Conservation (phyloP, 371 early-diverging fungal genomes). For the Mucor sp. region DNA sequence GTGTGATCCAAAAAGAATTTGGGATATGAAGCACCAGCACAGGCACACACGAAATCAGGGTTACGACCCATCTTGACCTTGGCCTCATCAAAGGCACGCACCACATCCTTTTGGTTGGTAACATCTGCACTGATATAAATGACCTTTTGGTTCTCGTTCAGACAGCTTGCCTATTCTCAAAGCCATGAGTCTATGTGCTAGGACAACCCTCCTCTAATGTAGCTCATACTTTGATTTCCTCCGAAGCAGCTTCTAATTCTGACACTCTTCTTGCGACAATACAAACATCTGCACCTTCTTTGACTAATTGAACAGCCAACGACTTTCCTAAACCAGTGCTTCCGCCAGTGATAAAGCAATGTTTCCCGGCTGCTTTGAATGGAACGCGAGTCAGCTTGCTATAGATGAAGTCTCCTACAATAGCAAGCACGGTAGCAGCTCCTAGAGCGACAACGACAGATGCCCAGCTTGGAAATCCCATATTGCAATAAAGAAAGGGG, state of each 20-base stretch:
- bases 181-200: background rate
- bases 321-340: constrained; percentile 91
- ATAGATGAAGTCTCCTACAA: constrained; percentile 28
- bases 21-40: constrained; percentile 79
- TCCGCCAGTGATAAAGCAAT: constrained; percentile 92
- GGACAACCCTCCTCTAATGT: background rate
- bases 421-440: constrained; percentile 20
- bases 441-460: constrained; percentile 38
- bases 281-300: constrained; percentile 85
- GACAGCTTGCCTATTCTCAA: background rate
- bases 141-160: constrained; percentile 46
- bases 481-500: constrained; percentile 10
- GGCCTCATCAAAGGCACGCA: constrained; percentile 67
- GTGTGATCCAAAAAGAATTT: constrained; percentile 74
- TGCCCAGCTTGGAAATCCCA: constrained; percentile 44
- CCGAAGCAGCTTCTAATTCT: constrained; percentile 56
- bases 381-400: constrained; percentile 33
- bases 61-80: constrained; percentile 54
- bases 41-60: constrained; percentile 78
- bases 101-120: constrained; percentile 53
- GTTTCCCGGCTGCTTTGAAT: constrained; percentile 54
- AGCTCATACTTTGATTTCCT: constrained; percentile 53
- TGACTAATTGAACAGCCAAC: constrained; percentile 74
- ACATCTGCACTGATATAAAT: constrained; percentile 64
- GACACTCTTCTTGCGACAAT: constrained; percentile 78